phyloP scores from a whole-genome alignment of 179 eudicot species.

The Silene vulgaris region DNA sequence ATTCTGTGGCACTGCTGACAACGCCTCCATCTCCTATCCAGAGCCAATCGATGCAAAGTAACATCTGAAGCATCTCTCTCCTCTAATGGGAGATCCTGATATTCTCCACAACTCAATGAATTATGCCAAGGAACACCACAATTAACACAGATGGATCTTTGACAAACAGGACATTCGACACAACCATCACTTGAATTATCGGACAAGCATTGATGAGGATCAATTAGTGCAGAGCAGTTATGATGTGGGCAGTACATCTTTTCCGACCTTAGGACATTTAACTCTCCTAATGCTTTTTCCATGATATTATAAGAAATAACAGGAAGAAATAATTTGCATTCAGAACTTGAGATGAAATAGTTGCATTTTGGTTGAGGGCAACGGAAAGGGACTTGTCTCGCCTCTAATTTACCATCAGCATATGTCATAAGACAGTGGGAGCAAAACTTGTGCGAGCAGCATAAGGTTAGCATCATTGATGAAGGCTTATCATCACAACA shows the following conservation, averaged over 20 bases:
- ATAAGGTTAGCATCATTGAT: constrained; percentile 49
- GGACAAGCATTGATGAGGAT: constrained; percentile 49
- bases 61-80: constrained; percentile 50
- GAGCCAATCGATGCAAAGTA: constrained; percentile 44
- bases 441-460: constrained; percentile 71
- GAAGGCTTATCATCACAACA: constrained; percentile 65
- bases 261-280: constrained; percentile 35
- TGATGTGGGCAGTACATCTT: constrained; percentile 56
- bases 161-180: constrained; percentile 65
- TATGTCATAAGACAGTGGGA: constrained; percentile 65
- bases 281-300: constrained; percentile 49
- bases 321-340: constrained; percentile 63
- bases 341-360: constrained; percentile 45
- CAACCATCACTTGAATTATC: constrained; percentile 43
- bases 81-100: constrained; percentile 46
- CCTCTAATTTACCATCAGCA: constrained; percentile 54
- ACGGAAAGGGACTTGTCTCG: constrained; percentile 49
- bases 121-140: constrained; percentile 76
- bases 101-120: constrained; percentile 64
- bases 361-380: constrained; percentile 66
- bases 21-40: constrained; percentile 58
- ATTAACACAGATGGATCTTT: constrained; percentile 48
- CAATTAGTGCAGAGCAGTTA: constrained; percentile 58
- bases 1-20: constrained; percentile 63
- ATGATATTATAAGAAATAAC: constrained; percentile 44